These are phyloP conservation scores for Ascochyta pisi DNA, from an alignment of 2,329 filamentous ascomycete genomes.

Conservation along the genomic window DNA sequence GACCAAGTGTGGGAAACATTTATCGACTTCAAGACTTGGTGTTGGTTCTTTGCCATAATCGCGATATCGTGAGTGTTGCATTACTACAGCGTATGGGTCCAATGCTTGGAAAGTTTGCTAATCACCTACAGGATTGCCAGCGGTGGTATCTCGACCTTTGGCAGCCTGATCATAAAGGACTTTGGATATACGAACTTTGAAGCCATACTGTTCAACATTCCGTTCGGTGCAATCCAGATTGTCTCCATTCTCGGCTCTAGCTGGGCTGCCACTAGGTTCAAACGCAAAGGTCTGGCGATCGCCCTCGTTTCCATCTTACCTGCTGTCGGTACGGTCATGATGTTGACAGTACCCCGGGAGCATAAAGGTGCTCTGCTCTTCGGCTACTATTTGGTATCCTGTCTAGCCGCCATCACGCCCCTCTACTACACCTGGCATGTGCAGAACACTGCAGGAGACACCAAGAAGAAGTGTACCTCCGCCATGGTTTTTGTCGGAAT, in stretches of 20 bases:
- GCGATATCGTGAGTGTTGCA: constrained; percentile 30
- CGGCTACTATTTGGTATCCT: constrained; percentile 59
- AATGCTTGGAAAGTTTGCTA: background rate
- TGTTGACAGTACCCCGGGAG: constrained; percentile 56
- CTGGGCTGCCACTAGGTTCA: constrained; percentile 58
- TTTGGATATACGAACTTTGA: constrained; percentile 64
- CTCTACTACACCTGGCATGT: constrained; percentile 49
- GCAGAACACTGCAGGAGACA: constrained; percentile 59
- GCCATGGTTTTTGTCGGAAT: constrained; percentile 47
- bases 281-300: constrained; percentile 61
- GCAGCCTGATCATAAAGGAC: constrained; percentile 63
- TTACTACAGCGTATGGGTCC: too few relatives aligned
- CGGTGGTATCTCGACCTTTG: constrained; percentile 66
- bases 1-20: constrained; percentile 52
- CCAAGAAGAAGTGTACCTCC: constrained; percentile 48
- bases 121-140: constrained; percentile 60
- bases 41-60: constrained; percentile 64
- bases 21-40: constrained; percentile 40
- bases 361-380: constrained; percentile 59
- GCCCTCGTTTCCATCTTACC: constrained; percentile 59
- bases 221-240: constrained; percentile 62
- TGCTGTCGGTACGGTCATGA: constrained; percentile 58
- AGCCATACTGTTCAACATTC: constrained; percentile 65
- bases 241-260: constrained; percentile 58
- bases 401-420: constrained; percentile 46